Conservation (phyloP, 257 asterid species). For the Anisodus acutangulus region DNA sequence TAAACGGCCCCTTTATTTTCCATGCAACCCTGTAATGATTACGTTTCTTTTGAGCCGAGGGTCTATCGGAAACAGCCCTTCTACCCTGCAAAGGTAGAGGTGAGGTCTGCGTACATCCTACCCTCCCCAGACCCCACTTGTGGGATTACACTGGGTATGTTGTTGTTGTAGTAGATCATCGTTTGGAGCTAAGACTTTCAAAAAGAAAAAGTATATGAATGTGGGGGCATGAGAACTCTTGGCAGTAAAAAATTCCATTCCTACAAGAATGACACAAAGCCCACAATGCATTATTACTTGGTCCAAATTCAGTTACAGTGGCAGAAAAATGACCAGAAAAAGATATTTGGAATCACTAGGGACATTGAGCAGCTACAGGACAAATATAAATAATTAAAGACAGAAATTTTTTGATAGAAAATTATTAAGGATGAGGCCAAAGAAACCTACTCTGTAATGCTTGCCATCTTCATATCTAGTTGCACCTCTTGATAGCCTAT, state of each 20-base stretch:
- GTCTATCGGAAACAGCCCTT: no score
- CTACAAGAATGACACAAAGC: conserved; percentile 4
- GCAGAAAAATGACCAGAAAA: conserved; percentile 15
- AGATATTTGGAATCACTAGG: neutral
- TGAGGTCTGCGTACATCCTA: no score
- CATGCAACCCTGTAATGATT: no score
- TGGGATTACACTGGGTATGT: no score
- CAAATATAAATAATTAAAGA: neutral
- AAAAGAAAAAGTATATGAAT: neutral
- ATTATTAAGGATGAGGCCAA: neutral
- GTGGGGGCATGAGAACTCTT: neutral
- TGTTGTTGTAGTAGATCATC: neutral
- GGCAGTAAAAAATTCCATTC: neutral
- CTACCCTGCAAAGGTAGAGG: no score
- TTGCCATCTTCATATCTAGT: conserved; percentile 80
- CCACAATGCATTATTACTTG: conserved; percentile 8
- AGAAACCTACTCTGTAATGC: conserved; percentile 74
- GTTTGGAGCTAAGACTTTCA: neutral
- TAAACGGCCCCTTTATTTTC: no score
- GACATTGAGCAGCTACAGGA: neutral
- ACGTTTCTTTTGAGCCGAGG: no score
- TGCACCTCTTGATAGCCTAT: conserved; percentile 75
- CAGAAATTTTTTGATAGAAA: neutral
- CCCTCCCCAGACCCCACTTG: no score
- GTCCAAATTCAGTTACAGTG: conserved; percentile 4